A percentile compares a stretch with the other conserved stretches of the same genome.
These are phyloP conservation scores for Salix suchowensis DNA, from an alignment of 345 rosid genomes.

Conservation along the genomic window DNA sequence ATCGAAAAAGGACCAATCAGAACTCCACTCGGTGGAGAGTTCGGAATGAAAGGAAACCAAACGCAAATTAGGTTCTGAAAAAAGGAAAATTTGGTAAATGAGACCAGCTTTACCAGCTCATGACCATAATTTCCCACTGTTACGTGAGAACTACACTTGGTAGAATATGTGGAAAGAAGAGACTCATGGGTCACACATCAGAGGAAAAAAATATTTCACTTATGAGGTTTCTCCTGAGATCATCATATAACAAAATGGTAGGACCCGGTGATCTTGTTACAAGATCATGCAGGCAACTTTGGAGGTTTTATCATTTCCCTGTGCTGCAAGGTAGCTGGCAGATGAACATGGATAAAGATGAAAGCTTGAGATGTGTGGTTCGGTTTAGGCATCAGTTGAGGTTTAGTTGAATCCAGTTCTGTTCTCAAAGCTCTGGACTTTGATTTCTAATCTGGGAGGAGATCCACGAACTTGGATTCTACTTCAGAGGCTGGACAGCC, in stretches of 20 bases:
- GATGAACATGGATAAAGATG: background rate
- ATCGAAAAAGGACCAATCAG: background rate
- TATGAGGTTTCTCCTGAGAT: background rate
- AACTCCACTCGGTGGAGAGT: background rate
- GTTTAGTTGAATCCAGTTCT: background rate
- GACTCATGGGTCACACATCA: background rate
- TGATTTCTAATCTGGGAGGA: background rate
- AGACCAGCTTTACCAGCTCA: background rate
- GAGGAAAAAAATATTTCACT: background rate
- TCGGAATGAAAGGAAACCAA: background rate
- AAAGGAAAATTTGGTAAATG: background rate
- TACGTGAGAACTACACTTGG: background rate
- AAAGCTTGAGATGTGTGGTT: background rate
- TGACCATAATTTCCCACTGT: background rate
- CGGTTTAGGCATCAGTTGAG: background rate
- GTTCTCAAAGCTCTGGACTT: background rate
- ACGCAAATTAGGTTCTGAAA: background rate
- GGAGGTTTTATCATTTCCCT: background rate
- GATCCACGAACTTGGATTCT: background rate
- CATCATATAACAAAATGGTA: slow-evolving; percentile 6
- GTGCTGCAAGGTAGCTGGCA: background rate
- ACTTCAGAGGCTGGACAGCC: background rate
- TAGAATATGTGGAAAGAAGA: background rate
- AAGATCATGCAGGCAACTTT: slow-evolving; percentile 3
- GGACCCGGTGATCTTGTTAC: background rate